phyloP scores from a whole-genome alignment of 2,329 filamentous ascomycete genomes.

The Colletotrichum musae region DNA sequence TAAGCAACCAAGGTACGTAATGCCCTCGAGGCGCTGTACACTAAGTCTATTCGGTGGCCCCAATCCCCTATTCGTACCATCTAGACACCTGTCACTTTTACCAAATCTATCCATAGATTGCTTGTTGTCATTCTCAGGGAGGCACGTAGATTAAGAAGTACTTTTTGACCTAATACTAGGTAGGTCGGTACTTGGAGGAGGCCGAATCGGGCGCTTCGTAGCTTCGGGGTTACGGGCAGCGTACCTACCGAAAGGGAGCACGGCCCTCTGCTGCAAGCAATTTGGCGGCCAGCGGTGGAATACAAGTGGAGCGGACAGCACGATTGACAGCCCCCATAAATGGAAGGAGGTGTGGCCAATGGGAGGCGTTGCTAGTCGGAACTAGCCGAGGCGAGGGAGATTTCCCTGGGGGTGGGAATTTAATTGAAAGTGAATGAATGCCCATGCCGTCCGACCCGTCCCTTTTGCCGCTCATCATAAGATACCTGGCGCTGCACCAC shows the following conservation, averaged over 20 bases:
- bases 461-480: too few species aligned
- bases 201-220: constrained; percentile 1
- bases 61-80: too few species aligned
- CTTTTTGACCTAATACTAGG: too few species aligned
- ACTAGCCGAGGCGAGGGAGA: constrained; percentile 31
- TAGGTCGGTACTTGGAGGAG: too few species aligned
- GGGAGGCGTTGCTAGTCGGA: background rate
- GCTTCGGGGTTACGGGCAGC: constrained; percentile 24
- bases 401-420: constrained; percentile 26
- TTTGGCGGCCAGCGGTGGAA: constrained; percentile 9
- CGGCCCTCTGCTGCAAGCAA: constrained; percentile 31
- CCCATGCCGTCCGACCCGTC: background rate
- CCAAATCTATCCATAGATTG: too few species aligned
- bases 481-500: too few species aligned
- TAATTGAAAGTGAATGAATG: constrained; percentile 17
- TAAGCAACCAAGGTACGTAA: too few species aligned
- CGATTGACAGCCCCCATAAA: background rate
- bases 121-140: too few species aligned
- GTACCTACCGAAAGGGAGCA: constrained; percentile 9
- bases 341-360: constrained; percentile 2
- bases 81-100: too few species aligned
- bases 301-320: constrained; percentile 5
- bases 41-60: too few species aligned
- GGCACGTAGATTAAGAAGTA: too few species aligned
- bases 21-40: too few species aligned